Conservation (phyloP, 768 basidiomycete genomes). For the Agrocybe chaxingu region DNA sequence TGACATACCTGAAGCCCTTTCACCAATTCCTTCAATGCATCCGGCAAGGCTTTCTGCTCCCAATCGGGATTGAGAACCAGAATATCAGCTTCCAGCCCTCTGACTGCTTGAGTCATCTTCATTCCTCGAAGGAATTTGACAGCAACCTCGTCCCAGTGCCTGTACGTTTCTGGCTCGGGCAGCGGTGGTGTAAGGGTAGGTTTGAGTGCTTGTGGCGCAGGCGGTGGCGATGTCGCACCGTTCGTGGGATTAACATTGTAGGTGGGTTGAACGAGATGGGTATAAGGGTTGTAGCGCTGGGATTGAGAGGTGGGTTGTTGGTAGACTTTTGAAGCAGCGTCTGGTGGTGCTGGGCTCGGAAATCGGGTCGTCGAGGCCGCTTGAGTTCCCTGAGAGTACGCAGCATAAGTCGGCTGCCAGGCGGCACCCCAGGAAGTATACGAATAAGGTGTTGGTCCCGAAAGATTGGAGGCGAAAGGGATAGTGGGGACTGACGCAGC, state of each 20-base stretch:
- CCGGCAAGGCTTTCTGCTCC: conserved; percentile 56
- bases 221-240: conserved; percentile 1
- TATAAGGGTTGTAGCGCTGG: no score
- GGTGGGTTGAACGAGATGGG: background rate
- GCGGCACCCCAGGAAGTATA: no score
- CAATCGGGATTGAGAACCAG: conserved; percentile 65
- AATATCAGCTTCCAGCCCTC: conserved; percentile 69
- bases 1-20: conserved; percentile 47
- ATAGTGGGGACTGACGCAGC: background rate
- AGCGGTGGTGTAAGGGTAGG: conserved; percentile 30
- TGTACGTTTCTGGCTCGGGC: conserved; percentile 34
- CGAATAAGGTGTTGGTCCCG: no score
- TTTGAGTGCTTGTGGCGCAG: background rate
- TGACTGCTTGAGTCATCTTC: conserved; percentile 54
- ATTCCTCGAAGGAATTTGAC: conserved; percentile 50
- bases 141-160: conserved; percentile 62
- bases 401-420: no score
- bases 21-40: conserved; percentile 50
- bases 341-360: no score
- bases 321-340: conserved; percentile 2
- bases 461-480: background rate
- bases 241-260: conserved; percentile 3
- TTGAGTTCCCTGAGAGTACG: no score
- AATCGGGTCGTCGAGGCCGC: no score
- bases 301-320: background rate